A percentile compares a stretch with the other conserved stretches of the same genome.
Conservation (phyloP, 768 basidiomycete genomes). For the Strobilomyces dryophilus region DNA sequence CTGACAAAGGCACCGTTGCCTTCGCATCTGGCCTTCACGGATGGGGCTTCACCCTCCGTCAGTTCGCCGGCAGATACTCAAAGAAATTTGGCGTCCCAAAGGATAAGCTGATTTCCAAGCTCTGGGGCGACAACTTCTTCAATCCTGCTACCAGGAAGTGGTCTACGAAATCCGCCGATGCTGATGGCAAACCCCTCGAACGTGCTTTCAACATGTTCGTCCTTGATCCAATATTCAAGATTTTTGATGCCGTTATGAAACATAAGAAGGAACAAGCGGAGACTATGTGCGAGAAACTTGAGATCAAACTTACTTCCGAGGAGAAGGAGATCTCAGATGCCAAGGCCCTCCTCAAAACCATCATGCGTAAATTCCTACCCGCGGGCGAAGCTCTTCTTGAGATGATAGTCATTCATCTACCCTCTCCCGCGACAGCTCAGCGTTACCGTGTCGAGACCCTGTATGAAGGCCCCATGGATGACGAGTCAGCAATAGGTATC, state of each 20-base stretch:
- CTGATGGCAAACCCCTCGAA: constrained; percentile 88
- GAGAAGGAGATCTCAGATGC: constrained; percentile 88
- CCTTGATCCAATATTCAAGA: constrained; percentile 97
- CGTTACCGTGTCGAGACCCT: constrained; percentile 99
- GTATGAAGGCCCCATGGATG: constrained; percentile 99
- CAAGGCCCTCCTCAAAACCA: constrained; percentile 91
- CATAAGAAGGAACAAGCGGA: constrained; percentile 90
- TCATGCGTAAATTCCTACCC: constrained; percentile 99
- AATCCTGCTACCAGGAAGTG: constrained; percentile 97
- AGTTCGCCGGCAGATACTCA: constrained; percentile 90
- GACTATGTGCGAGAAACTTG: constrained; percentile 93
- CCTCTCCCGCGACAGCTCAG: constrained; percentile 96
- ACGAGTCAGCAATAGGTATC: constrained; percentile 98
- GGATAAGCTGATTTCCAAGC: constrained; percentile 95
- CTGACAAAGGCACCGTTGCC: constrained; percentile 96
- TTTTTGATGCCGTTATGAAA: constrained; percentile 99
- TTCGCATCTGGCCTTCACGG: constrained; percentile 99
- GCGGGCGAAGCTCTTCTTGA: constrained; percentile 98
- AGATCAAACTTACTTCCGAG: constrained; percentile 80
- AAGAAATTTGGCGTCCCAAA: constrained; percentile 99
- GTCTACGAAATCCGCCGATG: constrained; percentile 71
- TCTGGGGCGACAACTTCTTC: constrained; percentile 99
- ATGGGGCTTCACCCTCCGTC: constrained; percentile 98
- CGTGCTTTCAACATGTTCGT: constrained; percentile 99
- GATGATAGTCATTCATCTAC: constrained; percentile 99